phyloP scores from a whole-genome alignment of 306 rosid species.

The Datisca glomerata region DNA sequence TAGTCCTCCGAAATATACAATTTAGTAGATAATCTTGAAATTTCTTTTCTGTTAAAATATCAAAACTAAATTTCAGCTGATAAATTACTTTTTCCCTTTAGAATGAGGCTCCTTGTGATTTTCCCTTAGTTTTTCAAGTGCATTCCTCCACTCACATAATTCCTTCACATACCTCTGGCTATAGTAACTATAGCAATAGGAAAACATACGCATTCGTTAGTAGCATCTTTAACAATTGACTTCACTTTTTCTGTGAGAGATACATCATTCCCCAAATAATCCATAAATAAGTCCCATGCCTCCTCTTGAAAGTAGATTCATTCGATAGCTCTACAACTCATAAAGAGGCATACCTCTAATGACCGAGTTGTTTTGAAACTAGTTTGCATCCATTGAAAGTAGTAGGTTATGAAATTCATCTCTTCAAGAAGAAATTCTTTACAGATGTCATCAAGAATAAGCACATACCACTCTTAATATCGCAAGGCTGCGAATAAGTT shows the following conservation, averaged over 20 bases:
- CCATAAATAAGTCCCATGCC: background rate
- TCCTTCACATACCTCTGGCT: background rate
- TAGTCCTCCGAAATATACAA: background rate
- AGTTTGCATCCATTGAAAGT: background rate
- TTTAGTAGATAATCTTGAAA: background rate
- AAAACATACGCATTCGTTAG: no score
- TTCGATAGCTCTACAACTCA: background rate
- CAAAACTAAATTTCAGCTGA: conserved; percentile 1
- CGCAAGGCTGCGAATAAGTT: background rate
- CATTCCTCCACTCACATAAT: background rate
- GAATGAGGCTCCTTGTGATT: background rate
- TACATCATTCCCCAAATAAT: background rate
- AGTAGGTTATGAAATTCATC: background rate
- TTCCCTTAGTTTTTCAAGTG: background rate
- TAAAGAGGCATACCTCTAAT: background rate
- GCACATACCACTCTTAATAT: background rate
- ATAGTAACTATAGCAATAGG: no score
- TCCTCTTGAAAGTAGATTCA: conserved; percentile 1
- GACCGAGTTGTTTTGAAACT: background rate
- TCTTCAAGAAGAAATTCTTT: background rate
- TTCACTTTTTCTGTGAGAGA: background rate
- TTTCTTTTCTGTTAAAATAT: background rate
- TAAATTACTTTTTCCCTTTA: background rate
- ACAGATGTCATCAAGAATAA: conserved; percentile 9
- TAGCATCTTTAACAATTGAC: background rate